Percentiles rank a stretch among this genome's conserved stretches.
These are phyloP conservation scores for Plantago ovata DNA, from an alignment of 257 asterid species.

Conservation along the genomic window DNA sequence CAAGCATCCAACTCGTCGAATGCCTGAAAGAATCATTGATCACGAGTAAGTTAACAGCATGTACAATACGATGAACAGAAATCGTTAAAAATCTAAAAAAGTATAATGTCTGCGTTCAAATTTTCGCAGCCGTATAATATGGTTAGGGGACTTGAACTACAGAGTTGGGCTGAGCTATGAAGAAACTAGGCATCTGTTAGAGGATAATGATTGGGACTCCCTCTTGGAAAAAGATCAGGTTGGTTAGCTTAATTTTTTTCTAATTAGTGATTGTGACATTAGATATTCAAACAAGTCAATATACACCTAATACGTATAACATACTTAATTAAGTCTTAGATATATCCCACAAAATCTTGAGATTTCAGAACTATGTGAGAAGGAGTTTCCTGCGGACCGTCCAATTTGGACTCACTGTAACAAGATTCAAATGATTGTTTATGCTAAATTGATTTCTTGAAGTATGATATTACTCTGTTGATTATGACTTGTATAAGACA, in stretches of 20 bases:
- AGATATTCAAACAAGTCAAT: constrained; percentile 21
- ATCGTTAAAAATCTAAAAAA: neutral
- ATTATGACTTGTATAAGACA: no score
- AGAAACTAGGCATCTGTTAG: constrained; percentile 58
- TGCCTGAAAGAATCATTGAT: constrained; percentile 56
- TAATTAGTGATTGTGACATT: neutral
- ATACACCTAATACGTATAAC: constrained; percentile 4
- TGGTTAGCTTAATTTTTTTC: constrained; percentile 22
- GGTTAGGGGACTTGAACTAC: constrained; percentile 96
- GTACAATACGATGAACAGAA: neutral
- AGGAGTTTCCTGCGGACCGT: neutral
- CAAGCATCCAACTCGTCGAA: constrained; percentile 38
- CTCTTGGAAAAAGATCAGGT: constrained; percentile 91
- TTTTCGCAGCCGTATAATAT: constrained; percentile 63
- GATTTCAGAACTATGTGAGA: constrained; percentile 8
- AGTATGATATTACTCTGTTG: no score
- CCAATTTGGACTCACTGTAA: neutral
- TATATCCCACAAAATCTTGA: constrained; percentile 10
- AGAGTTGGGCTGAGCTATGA: constrained; percentile 81
- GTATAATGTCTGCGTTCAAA: neutral
- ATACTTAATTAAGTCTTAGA: constrained; percentile 3
- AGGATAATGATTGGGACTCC: constrained; percentile 83
- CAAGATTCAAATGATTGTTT: neutral
- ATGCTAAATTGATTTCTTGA: no score
- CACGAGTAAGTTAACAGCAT: constrained; percentile 57